Conservation (phyloP, 352 stramenopile species). For the Thalassiosira livingstoniorum region DNA sequence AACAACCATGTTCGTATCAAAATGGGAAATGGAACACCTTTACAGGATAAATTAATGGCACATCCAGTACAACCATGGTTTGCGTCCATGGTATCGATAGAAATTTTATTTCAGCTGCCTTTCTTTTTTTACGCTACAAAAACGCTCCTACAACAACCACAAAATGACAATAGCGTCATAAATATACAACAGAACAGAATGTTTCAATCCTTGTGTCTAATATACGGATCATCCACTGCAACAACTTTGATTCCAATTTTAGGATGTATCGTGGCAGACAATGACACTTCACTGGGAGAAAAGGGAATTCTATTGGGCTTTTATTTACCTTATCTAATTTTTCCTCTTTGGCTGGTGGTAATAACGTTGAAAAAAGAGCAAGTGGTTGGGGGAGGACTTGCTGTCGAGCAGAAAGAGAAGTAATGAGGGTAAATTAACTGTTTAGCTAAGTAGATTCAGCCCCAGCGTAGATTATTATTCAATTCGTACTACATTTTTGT, state of each 20-base stretch:
- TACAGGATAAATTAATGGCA: conserved; percentile 71
- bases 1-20: no score
- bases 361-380: conserved; percentile 48
- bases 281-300: conserved; percentile 51
- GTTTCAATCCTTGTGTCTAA: conserved; percentile 65
- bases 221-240: conserved; percentile 70
- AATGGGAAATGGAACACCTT: no score
- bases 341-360: conserved; percentile 64
- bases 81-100: conserved; percentile 57
- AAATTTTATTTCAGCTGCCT: conserved; percentile 76
- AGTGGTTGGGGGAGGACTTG: conserved; percentile 22
- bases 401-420: neutral
- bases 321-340: conserved; percentile 79
- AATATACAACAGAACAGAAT: conserved; percentile 24
- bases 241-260: conserved; percentile 79
- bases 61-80: conserved; percentile 62
- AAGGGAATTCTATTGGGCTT: conserved; percentile 61
- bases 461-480: no score
- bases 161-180: neutral
- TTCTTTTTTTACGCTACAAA: conserved; percentile 74
- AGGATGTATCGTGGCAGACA: conserved; percentile 45
- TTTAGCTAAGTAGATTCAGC: no score
- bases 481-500: no score
- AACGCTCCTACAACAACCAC: conserved; percentile 33
- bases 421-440: no score